These are phyloP conservation scores for Eimeria tenella DNA, from an alignment of 169 alveolate genomes.

Conservation along the genomic window DNA sequence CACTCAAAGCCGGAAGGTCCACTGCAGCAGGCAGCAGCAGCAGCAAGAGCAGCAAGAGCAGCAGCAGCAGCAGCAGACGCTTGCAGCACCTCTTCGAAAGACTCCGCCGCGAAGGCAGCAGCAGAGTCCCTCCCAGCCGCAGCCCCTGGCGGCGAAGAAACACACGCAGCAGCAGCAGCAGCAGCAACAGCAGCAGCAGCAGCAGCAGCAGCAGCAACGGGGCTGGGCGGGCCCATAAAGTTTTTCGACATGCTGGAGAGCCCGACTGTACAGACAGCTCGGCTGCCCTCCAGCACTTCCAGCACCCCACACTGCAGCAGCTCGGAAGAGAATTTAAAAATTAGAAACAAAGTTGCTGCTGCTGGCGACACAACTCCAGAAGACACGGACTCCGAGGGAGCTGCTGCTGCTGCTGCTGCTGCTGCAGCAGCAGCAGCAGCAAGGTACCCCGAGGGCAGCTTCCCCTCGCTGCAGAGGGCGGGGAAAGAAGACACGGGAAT, in stretches of 20 bases:
- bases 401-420: too few species aligned
- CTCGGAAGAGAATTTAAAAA: too few species aligned
- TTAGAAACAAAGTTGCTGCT: too few species aligned
- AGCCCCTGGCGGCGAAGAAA: neutral
- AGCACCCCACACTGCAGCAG: too few species aligned
- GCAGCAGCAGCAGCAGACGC: neutral
- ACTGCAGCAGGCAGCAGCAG: neutral
- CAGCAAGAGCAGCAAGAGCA: neutral
- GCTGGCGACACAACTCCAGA: too few species aligned
- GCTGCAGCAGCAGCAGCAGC: neutral
- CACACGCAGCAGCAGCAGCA: neutral
- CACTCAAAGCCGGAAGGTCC: neutral
- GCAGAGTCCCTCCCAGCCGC: neutral
- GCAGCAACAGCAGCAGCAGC: constrained; percentile 17
- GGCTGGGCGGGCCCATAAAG: too few species aligned
- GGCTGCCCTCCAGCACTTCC: too few species aligned
- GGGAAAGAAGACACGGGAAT: too few species aligned
- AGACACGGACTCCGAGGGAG: too few species aligned
- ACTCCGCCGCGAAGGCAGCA: neutral
- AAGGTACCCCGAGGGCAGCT: neutral
- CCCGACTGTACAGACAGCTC: neutral
- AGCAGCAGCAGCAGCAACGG: neutral
- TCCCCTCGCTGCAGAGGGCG: too few species aligned
- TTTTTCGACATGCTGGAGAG: neutral
- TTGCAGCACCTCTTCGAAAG: neutral